phyloP scores from a whole-genome alignment of 768 basidiomycete genomes.

The Auricularia auricula-judae region DNA sequence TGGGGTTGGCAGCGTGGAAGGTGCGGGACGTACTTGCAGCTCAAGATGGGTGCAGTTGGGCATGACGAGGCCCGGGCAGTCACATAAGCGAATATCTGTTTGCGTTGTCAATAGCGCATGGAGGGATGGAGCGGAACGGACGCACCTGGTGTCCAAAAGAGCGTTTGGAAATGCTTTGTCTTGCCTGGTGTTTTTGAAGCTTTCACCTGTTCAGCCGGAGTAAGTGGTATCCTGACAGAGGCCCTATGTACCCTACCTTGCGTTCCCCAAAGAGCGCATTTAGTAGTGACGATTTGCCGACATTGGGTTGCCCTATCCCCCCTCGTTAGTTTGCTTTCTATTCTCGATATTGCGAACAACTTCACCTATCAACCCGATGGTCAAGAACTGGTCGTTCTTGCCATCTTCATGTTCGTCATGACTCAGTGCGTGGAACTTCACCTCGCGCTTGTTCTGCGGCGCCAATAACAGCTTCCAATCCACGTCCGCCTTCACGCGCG shows the following conservation, averaged over 20 bases:
- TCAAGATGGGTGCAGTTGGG: constrained; percentile 77
- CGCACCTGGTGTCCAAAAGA: constrained; percentile 63
- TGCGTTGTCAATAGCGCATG: background rate
- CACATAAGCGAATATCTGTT: constrained; percentile 67
- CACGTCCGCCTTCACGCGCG: constrained; percentile 49
- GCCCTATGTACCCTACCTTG: constrained; percentile 33
- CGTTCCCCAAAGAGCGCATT: constrained; percentile 80
- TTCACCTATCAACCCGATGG: constrained; percentile 71
- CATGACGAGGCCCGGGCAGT: constrained; percentile 92
- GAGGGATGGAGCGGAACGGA: background rate
- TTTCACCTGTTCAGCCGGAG: constrained; percentile 16
- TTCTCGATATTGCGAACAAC: background rate
- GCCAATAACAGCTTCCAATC: constrained; percentile 61
- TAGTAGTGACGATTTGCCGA: constrained; percentile 85
- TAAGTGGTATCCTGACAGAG: background rate
- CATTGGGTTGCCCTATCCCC: constrained; percentile 76
- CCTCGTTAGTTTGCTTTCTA: background rate
- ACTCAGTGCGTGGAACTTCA: constrained; percentile 6
- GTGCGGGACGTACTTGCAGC: constrained; percentile 42
- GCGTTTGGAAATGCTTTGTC: constrained; percentile 95
- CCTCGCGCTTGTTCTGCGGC: constrained; percentile 27
- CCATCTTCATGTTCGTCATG: constrained; percentile 18
- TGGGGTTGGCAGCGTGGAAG: too few species aligned
- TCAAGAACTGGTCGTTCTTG: constrained; percentile 37
- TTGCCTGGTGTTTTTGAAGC: constrained; percentile 85